Base-by-base conservation (phyloP, 2,329 filamentous ascomycete genomes). In the Orbilia quercus region DNA sequence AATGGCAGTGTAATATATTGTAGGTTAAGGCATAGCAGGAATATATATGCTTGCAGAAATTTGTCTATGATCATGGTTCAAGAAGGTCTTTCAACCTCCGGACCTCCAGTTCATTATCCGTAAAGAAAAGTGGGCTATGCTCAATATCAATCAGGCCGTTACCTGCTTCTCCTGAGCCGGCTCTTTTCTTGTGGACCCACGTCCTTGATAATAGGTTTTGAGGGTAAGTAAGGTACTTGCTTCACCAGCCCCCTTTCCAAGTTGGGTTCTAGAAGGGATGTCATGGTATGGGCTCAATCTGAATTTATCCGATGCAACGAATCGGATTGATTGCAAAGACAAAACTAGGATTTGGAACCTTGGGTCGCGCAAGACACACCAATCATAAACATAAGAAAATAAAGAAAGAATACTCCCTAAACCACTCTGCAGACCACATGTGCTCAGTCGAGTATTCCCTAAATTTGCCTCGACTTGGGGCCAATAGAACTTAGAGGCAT, bases 311-410 rank as follows among this genome's bases (percentile, higher is more conserved):
- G 64, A 63, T 58, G 50, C 47, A 62, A 58, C 64, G 55, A 69
- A 74, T 74, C 70, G 62, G 70, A 67, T 74, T 64, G 47, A 69
- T 74, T 74, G 63, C 70, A 74, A 74, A 45, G 44, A 58, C 23
- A 40, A 55, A 53, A 18, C 62, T 20, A 51, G 60, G 58, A 47
- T 64, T 65, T 65, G 51, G 28, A 64, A 64, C 44, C 51, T 62
- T 63, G 62, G 54, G 36, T 59, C 63, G 60, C 62, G 50, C 63
- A 64, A 63, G 63, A 64, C 64, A 64, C 53, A 40, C 50, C 12
- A 55, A 20, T 34, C 55, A 58, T 23, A 58, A 50, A 50, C 45
- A 34, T n/a, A n/a, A n/a, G n/a, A n/a, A n/a, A n/a, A n/a, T n/a
- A n/a, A n/a, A n/a, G n/a, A n/a, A n/a, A n/a, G n/a, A 53, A 62